Conservation (phyloP, 257 asterid genomes). For the Solanum chilense region DNA sequence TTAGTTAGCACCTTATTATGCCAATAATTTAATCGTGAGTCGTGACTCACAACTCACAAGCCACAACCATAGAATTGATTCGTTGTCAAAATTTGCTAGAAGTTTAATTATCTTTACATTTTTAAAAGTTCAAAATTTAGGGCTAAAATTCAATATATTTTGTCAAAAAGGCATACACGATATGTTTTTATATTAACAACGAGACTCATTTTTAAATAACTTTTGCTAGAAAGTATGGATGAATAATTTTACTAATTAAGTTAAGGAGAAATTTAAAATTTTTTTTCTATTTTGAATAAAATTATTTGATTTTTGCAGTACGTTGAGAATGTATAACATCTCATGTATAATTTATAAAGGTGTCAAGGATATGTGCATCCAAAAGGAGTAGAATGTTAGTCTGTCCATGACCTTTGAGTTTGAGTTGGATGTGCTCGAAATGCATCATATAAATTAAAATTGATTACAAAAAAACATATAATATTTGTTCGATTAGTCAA, state of each 20-base stretch:
- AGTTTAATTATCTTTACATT: neutral
- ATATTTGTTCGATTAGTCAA: too few relatives aligned
- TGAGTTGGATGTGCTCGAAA: neutral
- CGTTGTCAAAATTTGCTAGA: neutral
- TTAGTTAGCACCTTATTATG: neutral
- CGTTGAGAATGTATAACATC: too few relatives aligned
- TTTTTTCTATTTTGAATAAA: neutral
- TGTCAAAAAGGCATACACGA: neutral
- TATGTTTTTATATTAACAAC: neutral
- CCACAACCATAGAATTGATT: neutral
- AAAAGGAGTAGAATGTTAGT: neutral
- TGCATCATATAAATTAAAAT: too few relatives aligned
- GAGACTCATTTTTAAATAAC: neutral
- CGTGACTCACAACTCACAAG: neutral
- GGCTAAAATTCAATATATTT: neutral
- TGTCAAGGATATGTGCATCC: neutral
- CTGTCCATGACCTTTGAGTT: neutral
- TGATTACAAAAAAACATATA: too few relatives aligned
- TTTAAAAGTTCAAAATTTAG: neutral
- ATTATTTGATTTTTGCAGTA: too few relatives aligned
- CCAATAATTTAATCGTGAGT: neutral
- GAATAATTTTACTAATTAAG: neutral
- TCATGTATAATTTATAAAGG: neutral
- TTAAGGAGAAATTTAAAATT: too few relatives aligned
- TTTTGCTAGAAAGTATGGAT: too few relatives aligned